Base-by-base conservation (phyloP, 176 grass and related monocot species). In the Pontederia crassipes region DNA sequence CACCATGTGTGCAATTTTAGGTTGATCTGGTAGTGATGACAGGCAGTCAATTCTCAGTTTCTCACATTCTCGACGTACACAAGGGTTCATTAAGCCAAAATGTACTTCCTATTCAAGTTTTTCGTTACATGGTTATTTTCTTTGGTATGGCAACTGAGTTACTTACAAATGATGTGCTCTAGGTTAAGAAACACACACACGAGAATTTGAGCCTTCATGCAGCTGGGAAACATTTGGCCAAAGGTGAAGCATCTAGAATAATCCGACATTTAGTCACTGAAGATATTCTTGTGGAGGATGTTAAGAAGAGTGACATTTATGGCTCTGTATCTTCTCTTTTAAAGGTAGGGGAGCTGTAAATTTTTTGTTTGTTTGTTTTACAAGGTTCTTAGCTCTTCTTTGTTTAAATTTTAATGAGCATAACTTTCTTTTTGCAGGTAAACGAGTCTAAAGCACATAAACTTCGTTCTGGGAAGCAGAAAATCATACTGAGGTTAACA, bases 31-130 rank as follows among this genome's bases (percentile, higher is more conserved):
- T 97, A 71, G 61, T 48, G 48, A 17, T 17, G 50, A 69, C 77
- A 40, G 46, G 52, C 20, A 84, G 74, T 12, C 14, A 68, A 28
- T 74, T 52, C 69, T 92, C 93, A 45, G 74, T 77, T 28, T 77
- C 77, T 78, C 77, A 98, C 74, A 74, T 92, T 75, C 87, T 98
- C 75, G 93, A 98, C 78, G 93, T 98, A 70, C 91, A 80, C 69
- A 87, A 74, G 64, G 93, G 93, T 49, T 91, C 87, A 13, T 2
- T 81, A 12, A 98, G 54, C 65, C 93, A 98, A 81, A 98, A 81
- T 14, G 93, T 97, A 52, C 61, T 45, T 17, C 32, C 49, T 12
- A 85, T 49, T 67, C 45, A 26, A 28, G 12, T 59, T 0, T 2
- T 40, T 40, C 32, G 3, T 40, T 40, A 7, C 6, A 3, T 7